phyloP scores from a whole-genome alignment of 805 yeast species.

The Grigorovia yakushimaensis region DNA sequence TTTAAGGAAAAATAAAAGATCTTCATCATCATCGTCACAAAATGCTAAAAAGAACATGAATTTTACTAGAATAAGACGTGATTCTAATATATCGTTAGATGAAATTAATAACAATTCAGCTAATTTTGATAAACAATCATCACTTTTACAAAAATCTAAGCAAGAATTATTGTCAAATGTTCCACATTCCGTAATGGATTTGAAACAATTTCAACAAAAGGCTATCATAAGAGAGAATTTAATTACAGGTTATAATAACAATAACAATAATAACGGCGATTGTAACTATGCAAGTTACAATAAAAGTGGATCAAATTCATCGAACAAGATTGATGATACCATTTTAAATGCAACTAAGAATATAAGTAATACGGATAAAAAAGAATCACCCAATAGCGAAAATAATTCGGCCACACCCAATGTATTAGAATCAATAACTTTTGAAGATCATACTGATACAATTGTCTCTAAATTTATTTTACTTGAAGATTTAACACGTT shows the following conservation, averaged over 20 bases:
- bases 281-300: not conserved
- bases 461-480: slow-evolving; percentile 55
- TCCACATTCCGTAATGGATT: slow-evolving; percentile 25
- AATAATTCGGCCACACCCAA: not conserved
- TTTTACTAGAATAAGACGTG: slow-evolving; percentile 7
- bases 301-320: not conserved
- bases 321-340: no score
- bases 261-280: not conserved
- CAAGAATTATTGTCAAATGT: slow-evolving; percentile 22
- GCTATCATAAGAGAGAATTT: slow-evolving; percentile 16
- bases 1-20: slow-evolving; percentile 8
- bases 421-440: slow-evolving; percentile 7
- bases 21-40: slow-evolving; percentile 10
- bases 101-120: slow-evolving; percentile 4
- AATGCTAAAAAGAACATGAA: not conserved
- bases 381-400: no score
- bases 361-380: no score
- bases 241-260: not conserved
- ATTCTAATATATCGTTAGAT: slow-evolving; percentile 16
- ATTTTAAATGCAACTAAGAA: no score
- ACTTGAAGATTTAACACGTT: slow-evolving; percentile 81
- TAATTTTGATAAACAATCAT: slow-evolving; percentile 5
- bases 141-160: slow-evolving; percentile 16
- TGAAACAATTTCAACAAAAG: slow-evolving; percentile 23
- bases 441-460: slow-evolving; percentile 16